phyloP scores from a whole-genome alignment of 441 rosid species.

The Viola pubescens region DNA sequence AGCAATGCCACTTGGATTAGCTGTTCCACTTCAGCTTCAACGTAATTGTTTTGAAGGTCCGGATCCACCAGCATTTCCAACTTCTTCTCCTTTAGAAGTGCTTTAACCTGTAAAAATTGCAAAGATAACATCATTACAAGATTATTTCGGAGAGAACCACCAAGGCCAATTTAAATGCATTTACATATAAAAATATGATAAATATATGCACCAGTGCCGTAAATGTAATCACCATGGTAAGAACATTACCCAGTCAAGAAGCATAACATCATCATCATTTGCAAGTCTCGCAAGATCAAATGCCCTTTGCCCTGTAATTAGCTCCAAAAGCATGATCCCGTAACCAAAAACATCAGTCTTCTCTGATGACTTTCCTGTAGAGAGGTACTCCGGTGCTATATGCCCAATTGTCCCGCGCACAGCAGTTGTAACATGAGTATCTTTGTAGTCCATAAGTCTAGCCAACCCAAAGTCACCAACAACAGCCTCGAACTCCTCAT shows the following conservation, averaged over 20 bases:
- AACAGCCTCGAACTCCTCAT: constrained; percentile 82
- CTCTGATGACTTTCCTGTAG: constrained; percentile 91
- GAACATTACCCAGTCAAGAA: constrained; percentile 64
- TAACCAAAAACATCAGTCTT: constrained; percentile 77
- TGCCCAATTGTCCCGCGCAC: constrained; percentile 91
- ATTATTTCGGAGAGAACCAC: neutral
- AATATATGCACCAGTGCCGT: too few relatives aligned
- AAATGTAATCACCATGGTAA: too few relatives aligned
- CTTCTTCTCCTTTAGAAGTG: constrained; percentile 46
- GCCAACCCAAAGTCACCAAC: constrained; percentile 93
- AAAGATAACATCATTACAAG: neutral
- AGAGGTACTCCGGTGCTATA: constrained; percentile 88
- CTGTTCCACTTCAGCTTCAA: constrained; percentile 49
- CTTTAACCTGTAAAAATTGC: constrained; percentile 44
- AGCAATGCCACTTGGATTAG: constrained; percentile 63
- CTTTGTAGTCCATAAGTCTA: constrained; percentile 64
- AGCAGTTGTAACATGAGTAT: constrained; percentile 84
- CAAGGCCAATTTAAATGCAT: neutral
- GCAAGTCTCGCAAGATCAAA: constrained; percentile 84
- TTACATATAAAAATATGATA: neutral
- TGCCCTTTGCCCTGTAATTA: constrained; percentile 79
- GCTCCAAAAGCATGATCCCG: constrained; percentile 87
- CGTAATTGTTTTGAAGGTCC: constrained; percentile 45
- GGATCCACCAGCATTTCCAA: constrained; percentile 49
- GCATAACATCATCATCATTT: constrained; percentile 76